phyloP scores from a whole-genome alignment of 2,329 filamentous ascomycete species.

The Clarireedia hainanense region DNA sequence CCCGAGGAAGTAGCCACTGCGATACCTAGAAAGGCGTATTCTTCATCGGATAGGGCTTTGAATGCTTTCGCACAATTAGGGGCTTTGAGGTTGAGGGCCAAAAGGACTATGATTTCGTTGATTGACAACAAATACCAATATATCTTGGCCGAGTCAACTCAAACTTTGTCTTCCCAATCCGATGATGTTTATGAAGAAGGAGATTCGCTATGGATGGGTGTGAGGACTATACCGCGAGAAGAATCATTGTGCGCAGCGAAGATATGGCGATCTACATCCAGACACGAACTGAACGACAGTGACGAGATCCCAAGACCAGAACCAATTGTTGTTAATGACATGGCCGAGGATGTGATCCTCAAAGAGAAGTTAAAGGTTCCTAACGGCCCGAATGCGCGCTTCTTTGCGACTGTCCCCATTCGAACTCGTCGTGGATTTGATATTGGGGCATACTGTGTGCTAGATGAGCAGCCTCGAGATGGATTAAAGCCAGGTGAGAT shows the following conservation, averaged over 20 bases:
- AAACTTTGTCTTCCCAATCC: slow-evolving; percentile 29
- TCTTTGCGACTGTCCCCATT: slow-evolving; percentile 23
- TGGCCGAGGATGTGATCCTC: slow-evolving; percentile 11
- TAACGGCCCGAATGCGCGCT: slow-evolving; percentile 16
- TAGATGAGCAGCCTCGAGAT: slow-evolving; percentile 47
- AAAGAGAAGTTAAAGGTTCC: slow-evolving; percentile 14
- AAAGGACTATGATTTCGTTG: slow-evolving; percentile 38
- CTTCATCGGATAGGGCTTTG: slow-evolving; percentile 36
- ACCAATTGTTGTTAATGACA: slow-evolving; percentile 9
- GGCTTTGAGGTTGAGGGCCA: slow-evolving; percentile 38
- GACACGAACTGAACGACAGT: background rate
- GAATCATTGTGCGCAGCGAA: slow-evolving; percentile 22
- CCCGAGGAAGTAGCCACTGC: background rate
- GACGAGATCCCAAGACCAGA: background rate
- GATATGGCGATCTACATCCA: background rate
- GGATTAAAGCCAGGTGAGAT: slow-evolving; percentile 41
- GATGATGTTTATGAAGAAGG: slow-evolving; percentile 6
- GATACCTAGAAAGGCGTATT: background rate
- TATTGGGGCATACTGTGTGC: slow-evolving; percentile 32
- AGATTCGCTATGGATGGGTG: slow-evolving; percentile 5
- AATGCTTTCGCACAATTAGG: slow-evolving; percentile 40
- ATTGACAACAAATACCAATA: slow-evolving; percentile 22
- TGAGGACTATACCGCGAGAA: slow-evolving; percentile 3
- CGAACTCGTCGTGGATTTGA: slow-evolving; percentile 21
- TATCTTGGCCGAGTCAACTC: slow-evolving; percentile 36